Evolutionary conservation across 176 grass and related monocot species (phyloP).

Genomic region (Cenchrus purpureus): DNA sequence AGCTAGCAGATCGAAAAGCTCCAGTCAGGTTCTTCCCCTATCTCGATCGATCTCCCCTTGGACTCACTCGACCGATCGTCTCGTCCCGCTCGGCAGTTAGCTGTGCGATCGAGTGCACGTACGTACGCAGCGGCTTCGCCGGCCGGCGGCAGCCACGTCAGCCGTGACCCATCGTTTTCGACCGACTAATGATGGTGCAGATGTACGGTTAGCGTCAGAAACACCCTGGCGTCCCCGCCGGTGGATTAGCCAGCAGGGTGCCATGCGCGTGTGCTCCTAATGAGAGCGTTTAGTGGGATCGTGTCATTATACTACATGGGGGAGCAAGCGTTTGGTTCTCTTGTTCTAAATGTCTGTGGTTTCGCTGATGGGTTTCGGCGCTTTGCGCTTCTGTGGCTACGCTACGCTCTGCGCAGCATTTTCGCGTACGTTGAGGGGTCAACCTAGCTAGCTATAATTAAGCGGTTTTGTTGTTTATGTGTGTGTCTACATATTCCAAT

Average conservation of each 20-base stretch:
- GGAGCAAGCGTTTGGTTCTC: neutral
- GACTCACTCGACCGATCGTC: neutral
- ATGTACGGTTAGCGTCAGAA: slow-evolving; percentile 17
- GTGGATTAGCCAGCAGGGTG: neutral
- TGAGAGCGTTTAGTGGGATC: neutral
- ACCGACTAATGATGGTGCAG: neutral
- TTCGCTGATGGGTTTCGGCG: neutral
- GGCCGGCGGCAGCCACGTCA: slow-evolving; percentile 25
- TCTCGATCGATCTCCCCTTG: neutral
- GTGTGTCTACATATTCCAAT: slow-evolving; percentile 1
- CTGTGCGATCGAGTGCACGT: neutral
- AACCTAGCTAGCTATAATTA: neutral
- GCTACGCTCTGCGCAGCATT: neutral
- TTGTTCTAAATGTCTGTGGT: neutral
- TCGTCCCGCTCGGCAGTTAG: neutral
- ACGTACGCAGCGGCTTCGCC: slow-evolving; percentile 6
- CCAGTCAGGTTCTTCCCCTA: neutral
- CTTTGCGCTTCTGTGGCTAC: neutral
- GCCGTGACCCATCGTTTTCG: neutral
- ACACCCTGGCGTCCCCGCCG: slow-evolving; percentile 24
- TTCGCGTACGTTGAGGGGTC: slow-evolving; percentile 26
- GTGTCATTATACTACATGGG: neutral
- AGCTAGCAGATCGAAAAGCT: neutral
- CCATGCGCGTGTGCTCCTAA: neutral
- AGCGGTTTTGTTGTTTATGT: neutral